Evolutionary conservation across 2,329 filamentous ascomycete species (phyloP).

Genomic region (Pseudopyricularia cyperi): DNA sequence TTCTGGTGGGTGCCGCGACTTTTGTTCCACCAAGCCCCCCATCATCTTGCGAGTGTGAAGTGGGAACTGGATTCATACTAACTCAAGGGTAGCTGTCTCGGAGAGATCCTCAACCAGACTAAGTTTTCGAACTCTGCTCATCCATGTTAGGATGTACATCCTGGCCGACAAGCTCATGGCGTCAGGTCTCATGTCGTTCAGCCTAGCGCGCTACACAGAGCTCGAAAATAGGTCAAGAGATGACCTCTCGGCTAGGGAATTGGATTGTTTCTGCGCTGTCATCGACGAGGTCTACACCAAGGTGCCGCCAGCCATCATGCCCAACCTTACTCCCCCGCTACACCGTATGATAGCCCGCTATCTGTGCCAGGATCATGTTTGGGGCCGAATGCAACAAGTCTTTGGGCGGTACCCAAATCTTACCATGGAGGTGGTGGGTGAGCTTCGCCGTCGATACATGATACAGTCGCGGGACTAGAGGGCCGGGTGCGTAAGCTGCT

Average conservation of each 20-base stretch:
- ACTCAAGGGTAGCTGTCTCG: background rate
- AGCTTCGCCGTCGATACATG: no score
- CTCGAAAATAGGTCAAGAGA: background rate
- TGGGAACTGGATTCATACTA: no score
- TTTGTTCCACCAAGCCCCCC: no score
- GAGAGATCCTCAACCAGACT: no score
- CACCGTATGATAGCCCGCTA: background rate
- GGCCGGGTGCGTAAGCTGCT: no score
- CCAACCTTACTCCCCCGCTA: background rate
- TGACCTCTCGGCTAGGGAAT: background rate
- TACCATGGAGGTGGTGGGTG: background rate
- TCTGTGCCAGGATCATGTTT: background rate
- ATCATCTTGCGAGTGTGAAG: no score
- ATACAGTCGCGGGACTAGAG: no score
- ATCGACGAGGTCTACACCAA: background rate
- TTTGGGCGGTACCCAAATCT: background rate
- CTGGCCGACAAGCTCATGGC: background rate
- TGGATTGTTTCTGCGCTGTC: background rate
- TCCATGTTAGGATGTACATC: background rate
- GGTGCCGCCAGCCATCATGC: background rate
- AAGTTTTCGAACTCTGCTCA: no score
- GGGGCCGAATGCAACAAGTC: background rate
- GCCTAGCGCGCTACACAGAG: background rate
- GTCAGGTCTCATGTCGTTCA: background rate
- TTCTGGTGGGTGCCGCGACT: no score